Base-by-base conservation (phyloP, 805 yeast species). In the Ogataea corticis region DNA sequence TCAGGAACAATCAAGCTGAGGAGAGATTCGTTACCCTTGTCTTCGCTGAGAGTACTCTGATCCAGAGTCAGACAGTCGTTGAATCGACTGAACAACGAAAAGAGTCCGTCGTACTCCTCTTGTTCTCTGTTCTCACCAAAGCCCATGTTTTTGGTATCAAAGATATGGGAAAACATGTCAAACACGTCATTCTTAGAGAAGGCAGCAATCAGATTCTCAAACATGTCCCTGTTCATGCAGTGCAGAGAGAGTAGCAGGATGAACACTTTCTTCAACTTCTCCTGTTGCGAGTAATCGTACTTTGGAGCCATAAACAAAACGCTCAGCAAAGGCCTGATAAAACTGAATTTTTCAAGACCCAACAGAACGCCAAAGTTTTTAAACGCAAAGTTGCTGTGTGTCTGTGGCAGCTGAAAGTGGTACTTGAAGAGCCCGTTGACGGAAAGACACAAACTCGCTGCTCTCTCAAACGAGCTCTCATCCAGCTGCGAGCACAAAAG, bases 381-480 rank as follows among this genome's bases (percentile, higher is more conserved):
- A 35, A 64, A 61, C 1, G 57, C 64, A 43, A 57, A 62, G 41
- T 54, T 52, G 7, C 44, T 44, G 41, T 57, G 58, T 6, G 44
- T 32, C 14, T 32, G 41, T 5, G 62, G 60, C 18, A 62, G 41
- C 34, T 59, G 61, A 33, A 61, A 65, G 38, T 62, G 62, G 41
- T 56, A 55, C 27, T 58, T 57, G 41, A 56, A 52, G 3, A 59
- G 45, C 11, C 55, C 54, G 19, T 56, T 32, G 16, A 56, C 17
- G 1, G 60, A 46, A 12, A 51, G 17, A 32, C 52, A 48, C 17
- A 59, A 25, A 5, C 33, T 21, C 9, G 45, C 52, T 2, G 51
- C 44, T 36, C 47, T 50, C 23, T 49, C 49, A 31, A 48, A 45
- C 5, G 48, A 34, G 13, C 41, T 54, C n/a, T 48, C 41, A 18